phyloP scores from a whole-genome alignment of 2,329 filamentous ascomycete genomes.

The Cladosporium phlei region DNA sequence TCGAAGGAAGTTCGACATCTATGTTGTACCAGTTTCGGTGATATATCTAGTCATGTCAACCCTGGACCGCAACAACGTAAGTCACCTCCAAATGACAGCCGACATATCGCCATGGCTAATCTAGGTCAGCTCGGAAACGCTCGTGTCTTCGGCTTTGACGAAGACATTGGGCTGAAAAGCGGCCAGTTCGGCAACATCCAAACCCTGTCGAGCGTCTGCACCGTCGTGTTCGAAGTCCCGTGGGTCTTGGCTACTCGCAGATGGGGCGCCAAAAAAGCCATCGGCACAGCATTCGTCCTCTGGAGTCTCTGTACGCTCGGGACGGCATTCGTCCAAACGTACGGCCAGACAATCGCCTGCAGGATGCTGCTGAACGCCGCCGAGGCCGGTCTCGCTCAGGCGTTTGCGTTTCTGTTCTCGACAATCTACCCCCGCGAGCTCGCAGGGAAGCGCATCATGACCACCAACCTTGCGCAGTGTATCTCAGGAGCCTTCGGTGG shows the following conservation, averaged over 20 bases:
- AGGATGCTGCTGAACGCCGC: slow-evolving; percentile 27
- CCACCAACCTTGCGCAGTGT: slow-evolving; percentile 23
- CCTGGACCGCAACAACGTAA: slow-evolving; percentile 21
- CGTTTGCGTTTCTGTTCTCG: slow-evolving; percentile 27
- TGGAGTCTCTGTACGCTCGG: slow-evolving; percentile 26
- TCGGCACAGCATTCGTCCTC: slow-evolving; percentile 19
- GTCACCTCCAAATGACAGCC: slow-evolving; percentile 13
- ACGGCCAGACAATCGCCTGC: slow-evolving; percentile 26
- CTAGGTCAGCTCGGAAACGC: slow-evolving; percentile 19
- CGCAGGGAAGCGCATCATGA: slow-evolving; percentile 27
- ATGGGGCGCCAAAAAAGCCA: slow-evolving; percentile 20
- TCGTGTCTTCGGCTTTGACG: slow-evolving; percentile 19
- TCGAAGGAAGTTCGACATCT: slow-evolving; percentile 16
- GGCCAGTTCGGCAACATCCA: slow-evolving; percentile 19
- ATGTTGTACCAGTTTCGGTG: slow-evolving; percentile 12
- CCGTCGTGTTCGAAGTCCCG: slow-evolving; percentile 15
- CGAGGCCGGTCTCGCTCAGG: slow-evolving; percentile 29
- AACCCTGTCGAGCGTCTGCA: slow-evolving; percentile 16
- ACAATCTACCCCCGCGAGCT: slow-evolving; percentile 26
- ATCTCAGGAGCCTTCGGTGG: slow-evolving; percentile 26
- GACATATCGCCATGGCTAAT: neutral
- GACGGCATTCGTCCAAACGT: slow-evolving; percentile 30
- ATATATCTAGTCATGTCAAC: slow-evolving; percentile 16
- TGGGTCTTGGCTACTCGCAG: slow-evolving; percentile 21
- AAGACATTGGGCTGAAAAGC: slow-evolving; percentile 14